phyloP scores from a whole-genome alignment of 1,139 yeast genomes.

The Arxiozyma heterogenica region DNA sequence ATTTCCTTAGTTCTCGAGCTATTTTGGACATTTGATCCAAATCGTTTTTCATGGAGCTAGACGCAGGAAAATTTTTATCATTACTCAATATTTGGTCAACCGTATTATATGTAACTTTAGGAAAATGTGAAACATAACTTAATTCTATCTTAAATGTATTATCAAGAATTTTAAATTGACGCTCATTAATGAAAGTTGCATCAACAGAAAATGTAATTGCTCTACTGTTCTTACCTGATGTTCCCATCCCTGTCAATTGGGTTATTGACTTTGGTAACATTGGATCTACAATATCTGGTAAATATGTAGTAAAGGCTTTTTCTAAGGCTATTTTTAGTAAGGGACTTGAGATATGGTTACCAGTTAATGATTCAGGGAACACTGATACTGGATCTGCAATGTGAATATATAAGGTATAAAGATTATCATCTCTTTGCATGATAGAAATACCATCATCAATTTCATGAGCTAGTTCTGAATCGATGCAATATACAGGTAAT shows the following conservation, averaged over 20 bases:
- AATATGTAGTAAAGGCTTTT: constrained; percentile 61
- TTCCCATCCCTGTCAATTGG: constrained; percentile 50
- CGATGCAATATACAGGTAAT: constrained; percentile 73
- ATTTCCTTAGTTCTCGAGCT: constrained; percentile 29
- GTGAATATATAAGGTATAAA: constrained; percentile 52
- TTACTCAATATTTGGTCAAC: constrained; percentile 37
- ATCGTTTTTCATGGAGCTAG: constrained; percentile 23
- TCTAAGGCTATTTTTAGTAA: constrained; percentile 52
- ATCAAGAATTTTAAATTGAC: constrained; percentile 26
- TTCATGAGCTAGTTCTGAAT: constrained; percentile 72
- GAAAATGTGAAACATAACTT: constrained; percentile 37
- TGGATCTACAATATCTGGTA: constrained; percentile 56
- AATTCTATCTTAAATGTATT: constrained; percentile 32
- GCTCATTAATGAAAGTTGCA: constrained; percentile 20
- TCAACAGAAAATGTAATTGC: constrained; percentile 41
- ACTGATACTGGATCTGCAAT: constrained; percentile 82
- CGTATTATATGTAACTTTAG: constrained; percentile 41
- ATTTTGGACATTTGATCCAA: constrained; percentile 32
- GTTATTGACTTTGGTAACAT: constrained; percentile 64
- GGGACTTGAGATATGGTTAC: constrained; percentile 36
- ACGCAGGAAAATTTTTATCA: neutral
- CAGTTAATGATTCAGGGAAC: constrained; percentile 26
- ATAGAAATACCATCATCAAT: constrained; percentile 90
- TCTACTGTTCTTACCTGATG: constrained; percentile 37
- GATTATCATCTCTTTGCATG: constrained; percentile 27